Conservation (phyloP, 805 yeast species). For the Debaryomyces prosopidis region DNA sequence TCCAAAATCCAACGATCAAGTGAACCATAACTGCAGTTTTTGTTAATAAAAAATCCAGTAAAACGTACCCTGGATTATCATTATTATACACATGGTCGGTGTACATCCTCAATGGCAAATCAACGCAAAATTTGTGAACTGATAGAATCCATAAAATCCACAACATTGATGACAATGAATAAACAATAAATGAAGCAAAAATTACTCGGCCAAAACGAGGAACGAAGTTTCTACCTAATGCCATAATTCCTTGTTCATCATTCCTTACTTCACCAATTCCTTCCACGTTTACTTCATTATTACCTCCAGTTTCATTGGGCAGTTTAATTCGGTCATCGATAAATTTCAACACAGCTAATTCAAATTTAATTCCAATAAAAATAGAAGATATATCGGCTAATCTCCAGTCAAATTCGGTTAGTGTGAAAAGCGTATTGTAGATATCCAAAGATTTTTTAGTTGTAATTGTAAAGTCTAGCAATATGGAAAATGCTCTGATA, state of each 20-base stretch:
- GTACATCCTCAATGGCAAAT: slow-evolving; percentile 16
- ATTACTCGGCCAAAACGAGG: slow-evolving; percentile 3
- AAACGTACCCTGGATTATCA: slow-evolving; percentile 4
- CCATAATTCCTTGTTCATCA: slow-evolving; percentile 3
- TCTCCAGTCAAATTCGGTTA: slow-evolving; percentile 15
- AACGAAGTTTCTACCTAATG: slow-evolving; percentile 1
- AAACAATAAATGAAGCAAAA: background rate
- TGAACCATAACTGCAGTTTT: slow-evolving; percentile 12
- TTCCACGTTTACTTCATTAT: slow-evolving; percentile 11
- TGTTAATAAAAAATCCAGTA: slow-evolving; percentile 7
- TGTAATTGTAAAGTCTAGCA: background rate
- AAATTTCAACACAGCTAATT: slow-evolving; percentile 10
- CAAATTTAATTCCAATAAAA: slow-evolving; percentile 17
- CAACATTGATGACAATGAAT: slow-evolving; percentile 5
- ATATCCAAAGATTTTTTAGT: background rate
- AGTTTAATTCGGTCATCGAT: slow-evolving; percentile 8
- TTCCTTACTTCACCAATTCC: slow-evolving; percentile 3
- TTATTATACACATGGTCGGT: slow-evolving; percentile 2
- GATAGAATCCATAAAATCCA: slow-evolving; percentile 20
- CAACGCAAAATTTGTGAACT: slow-evolving; percentile 22
- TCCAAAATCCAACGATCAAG: slow-evolving; percentile 18
- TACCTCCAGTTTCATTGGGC: slow-evolving; percentile 6
- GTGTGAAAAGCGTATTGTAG: background rate
- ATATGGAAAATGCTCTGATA: slow-evolving; percentile 7
- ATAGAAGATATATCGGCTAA: slow-evolving; percentile 21